Evolutionary conservation across 2,329 filamentous ascomycete genomes (phyloP).

Genomic region (Venturia effusa): DNA sequence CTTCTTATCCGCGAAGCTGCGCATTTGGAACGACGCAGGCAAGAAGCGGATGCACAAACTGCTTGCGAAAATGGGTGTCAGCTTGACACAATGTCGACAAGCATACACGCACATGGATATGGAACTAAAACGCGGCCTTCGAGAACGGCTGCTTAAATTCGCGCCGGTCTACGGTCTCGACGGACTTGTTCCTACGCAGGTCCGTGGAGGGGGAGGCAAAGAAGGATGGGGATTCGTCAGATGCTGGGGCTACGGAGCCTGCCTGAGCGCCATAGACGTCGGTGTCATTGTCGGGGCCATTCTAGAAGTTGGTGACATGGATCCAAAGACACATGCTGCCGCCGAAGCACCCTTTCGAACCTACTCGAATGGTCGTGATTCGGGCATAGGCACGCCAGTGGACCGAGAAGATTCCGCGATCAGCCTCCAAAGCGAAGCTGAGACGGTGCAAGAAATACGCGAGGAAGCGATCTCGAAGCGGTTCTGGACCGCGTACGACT

Average conservation of each 20-base stretch:
- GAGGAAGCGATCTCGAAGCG: slow-evolving; percentile 30
- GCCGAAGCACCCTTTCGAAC: neutral
- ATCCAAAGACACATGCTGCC: slow-evolving; percentile 15
- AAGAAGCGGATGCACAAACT: slow-evolving; percentile 85
- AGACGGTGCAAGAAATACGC: slow-evolving; percentile 16
- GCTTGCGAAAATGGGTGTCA: slow-evolving; percentile 96
- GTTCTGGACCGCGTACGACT: slow-evolving; percentile 50
- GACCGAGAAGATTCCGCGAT: neutral
- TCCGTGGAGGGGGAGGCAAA: slow-evolving; percentile 60
- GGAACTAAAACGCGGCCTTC: slow-evolving; percentile 79
- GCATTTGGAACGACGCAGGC: slow-evolving; percentile 88
- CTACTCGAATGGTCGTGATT: neutral
- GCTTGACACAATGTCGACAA: slow-evolving; percentile 84
- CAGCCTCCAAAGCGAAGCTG: neutral
- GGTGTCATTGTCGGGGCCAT: slow-evolving; percentile 88
- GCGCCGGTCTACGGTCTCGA: slow-evolving; percentile 89
- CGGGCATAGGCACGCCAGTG: slow-evolving; percentile 2
- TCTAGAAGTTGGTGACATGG: slow-evolving; percentile 72
- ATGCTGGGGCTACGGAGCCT: slow-evolving; percentile 96
- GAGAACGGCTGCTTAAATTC: slow-evolving; percentile 79
- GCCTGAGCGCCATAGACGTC: slow-evolving; percentile 84
- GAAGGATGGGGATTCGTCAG: slow-evolving; percentile 96
- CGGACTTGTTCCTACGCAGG: slow-evolving; percentile 74
- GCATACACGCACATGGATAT: slow-evolving; percentile 98
- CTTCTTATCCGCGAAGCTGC: slow-evolving; percentile 81